phyloP scores from a whole-genome alignment of 176 grass and related monocot species.

The Sorghum bicolor region DNA sequence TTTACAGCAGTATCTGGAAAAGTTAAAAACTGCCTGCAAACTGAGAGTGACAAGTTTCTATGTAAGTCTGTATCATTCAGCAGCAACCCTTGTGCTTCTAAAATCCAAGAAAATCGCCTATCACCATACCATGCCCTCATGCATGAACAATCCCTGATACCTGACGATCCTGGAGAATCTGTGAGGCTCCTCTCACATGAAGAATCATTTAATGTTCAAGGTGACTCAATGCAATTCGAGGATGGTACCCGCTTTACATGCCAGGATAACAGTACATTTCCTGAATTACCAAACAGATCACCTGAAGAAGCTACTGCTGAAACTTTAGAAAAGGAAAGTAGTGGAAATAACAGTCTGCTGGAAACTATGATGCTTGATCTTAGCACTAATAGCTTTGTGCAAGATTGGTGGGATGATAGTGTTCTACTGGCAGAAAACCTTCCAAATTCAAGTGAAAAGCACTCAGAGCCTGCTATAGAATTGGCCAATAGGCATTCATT shows the following conservation, averaged over 20 bases:
- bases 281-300: slow-evolving; percentile 25
- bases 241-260: slow-evolving; percentile 18
- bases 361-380: slow-evolving; percentile 53
- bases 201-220: slow-evolving; percentile 18
- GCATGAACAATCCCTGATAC: neutral
- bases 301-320: slow-evolving; percentile 26
- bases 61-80: slow-evolving; percentile 1
- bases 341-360: slow-evolving; percentile 45
- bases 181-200: neutral
- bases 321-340: slow-evolving; percentile 3
- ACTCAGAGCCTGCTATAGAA: slow-evolving; percentile 32
- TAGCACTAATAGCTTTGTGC: slow-evolving; percentile 24
- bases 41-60: neutral
- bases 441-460: slow-evolving; percentile 43
- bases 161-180: neutral
- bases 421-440: slow-evolving; percentile 35
- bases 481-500: slow-evolving; percentile 19
- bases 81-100: neutral
- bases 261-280: slow-evolving; percentile 1
- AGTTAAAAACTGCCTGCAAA: neutral
- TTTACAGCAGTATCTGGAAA: neutral
- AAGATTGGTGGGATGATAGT: slow-evolving; percentile 67
- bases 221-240: slow-evolving; percentile 16
- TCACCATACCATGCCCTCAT: neutral
- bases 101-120: neutral